Percentiles rank a stretch among this genome's conserved stretches.
phyloP scores from a whole-genome alignment of 2,329 filamentous ascomycete genomes.

The Byssoonygena ceratinophila region DNA sequence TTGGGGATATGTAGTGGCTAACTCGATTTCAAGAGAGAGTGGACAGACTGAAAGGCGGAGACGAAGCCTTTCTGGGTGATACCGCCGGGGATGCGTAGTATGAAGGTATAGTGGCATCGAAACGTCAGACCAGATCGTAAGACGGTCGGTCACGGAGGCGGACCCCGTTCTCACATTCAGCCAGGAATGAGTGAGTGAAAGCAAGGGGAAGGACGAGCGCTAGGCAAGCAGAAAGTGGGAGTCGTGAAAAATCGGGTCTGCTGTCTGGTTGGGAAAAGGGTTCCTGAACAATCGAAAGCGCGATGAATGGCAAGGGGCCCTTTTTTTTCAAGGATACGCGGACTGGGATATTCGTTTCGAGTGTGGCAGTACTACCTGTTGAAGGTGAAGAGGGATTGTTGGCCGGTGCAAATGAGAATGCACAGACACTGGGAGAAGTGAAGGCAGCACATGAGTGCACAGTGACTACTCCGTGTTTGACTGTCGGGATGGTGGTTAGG shows the following conservation, averaged over 20 bases:
- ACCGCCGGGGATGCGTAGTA: conserved; percentile 25
- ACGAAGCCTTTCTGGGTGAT: conserved; percentile 20
- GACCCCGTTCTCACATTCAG: conserved; percentile 4
- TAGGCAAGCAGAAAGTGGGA: not conserved
- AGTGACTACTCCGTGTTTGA: not conserved
- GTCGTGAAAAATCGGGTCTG: not conserved
- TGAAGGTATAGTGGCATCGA: conserved; percentile 31
- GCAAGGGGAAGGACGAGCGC: not conserved
- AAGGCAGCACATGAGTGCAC: conserved; percentile 6
- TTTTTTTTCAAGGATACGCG: not conserved
- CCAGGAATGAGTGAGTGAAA: not conserved
- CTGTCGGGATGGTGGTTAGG: no score
- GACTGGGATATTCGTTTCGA: not conserved
- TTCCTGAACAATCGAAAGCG: conserved; percentile 7
- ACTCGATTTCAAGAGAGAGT: conserved; percentile 6
- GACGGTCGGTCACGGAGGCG: conserved; percentile 12
- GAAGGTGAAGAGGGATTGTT: conserved; percentile 1
- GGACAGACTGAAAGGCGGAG: conserved; percentile 21
- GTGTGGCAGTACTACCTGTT: conserved; percentile 2
- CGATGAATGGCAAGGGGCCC: conserved; percentile 5
- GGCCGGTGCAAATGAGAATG: not conserved
- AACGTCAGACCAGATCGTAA: conserved; percentile 26
- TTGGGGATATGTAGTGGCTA: not conserved
- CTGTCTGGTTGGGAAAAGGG: not conserved
- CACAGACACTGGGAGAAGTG: conserved; percentile 3